phyloP scores from a whole-genome alignment of 1,284 basidiomycete genomes.

The Ceratobasidium sp. region DNA sequence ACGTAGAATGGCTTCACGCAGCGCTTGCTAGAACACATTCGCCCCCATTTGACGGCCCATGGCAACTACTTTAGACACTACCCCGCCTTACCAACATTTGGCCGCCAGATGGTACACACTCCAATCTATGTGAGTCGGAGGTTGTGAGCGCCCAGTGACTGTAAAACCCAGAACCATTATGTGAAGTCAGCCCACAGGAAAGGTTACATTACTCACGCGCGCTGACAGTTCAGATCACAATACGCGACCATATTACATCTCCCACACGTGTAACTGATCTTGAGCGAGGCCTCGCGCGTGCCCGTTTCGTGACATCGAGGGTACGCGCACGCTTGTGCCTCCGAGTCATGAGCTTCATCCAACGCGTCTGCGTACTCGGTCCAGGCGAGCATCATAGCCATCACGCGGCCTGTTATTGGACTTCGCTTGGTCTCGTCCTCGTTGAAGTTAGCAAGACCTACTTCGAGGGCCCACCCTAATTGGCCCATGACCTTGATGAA shows the following conservation, averaged over 20 bases:
- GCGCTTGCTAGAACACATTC: no score
- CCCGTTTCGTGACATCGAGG: background rate
- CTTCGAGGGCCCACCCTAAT: background rate
- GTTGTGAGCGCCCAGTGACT: background rate
- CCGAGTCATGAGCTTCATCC: background rate
- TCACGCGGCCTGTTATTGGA: background rate
- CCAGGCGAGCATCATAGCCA: background rate
- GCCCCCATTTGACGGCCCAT: background rate
- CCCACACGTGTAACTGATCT: background rate
- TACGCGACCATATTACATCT: background rate
- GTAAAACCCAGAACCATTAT: background rate
- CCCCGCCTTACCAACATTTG: background rate
- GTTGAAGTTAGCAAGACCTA: background rate
- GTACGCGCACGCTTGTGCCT: background rate
- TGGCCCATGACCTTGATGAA: background rate
- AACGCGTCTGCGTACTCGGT: background rate
- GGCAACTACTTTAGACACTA: background rate
- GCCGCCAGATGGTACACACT: background rate
- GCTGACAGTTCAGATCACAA: background rate
- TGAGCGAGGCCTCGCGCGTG: no score
- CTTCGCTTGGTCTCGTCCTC: background rate
- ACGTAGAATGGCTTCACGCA: no score
- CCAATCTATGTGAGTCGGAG: background rate
- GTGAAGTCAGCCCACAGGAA: background rate
- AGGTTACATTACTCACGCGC: background rate